Conservation (phyloP, 768 basidiomycete genomes). For the Lactarius deliciosus region DNA sequence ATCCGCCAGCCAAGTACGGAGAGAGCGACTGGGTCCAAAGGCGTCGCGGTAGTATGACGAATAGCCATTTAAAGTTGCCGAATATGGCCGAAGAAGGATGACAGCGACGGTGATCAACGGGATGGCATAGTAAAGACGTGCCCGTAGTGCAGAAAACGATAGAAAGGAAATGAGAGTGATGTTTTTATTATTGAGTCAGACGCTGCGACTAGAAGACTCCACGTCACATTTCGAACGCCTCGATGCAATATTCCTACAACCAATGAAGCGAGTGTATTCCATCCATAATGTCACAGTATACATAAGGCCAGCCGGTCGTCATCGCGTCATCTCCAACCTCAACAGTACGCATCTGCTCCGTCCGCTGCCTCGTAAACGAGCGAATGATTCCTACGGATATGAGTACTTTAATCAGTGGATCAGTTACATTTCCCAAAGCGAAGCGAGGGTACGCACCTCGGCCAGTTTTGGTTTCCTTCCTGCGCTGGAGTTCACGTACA, state of each 20-base stretch:
- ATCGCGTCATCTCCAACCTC: neutral
- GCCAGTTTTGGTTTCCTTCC: constrained; percentile 41
- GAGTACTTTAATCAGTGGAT: constrained; percentile 39
- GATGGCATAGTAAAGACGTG: neutral
- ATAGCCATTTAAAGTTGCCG: neutral
- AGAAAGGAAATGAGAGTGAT: too few relatives aligned
- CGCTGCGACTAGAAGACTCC: too few relatives aligned
- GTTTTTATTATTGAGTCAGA: neutral
- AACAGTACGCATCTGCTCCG: neutral
- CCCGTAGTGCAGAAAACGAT: too few relatives aligned
- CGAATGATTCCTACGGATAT: too few relatives aligned
- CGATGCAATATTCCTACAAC: too few relatives aligned
- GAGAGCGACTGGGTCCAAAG: neutral
- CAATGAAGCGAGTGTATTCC: too few relatives aligned
- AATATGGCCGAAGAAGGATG: neutral
- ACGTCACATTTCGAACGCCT: too few relatives aligned
- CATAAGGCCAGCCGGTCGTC: neutral
- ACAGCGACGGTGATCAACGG: neutral
- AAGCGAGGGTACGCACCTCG: constrained; percentile 36
- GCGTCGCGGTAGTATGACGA: constrained; percentile 13
- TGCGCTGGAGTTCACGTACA: constrained; percentile 44
- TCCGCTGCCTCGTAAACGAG: too few relatives aligned
- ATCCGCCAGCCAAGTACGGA: constrained; percentile 7
- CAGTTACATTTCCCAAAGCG: neutral
- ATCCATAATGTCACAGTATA: too few relatives aligned